Percentiles rank a stretch among this genome's conserved stretches.
phyloP scores from a whole-genome alignment of 768 basidiomycete species.

The Gloeostereum incarnatum region DNA sequence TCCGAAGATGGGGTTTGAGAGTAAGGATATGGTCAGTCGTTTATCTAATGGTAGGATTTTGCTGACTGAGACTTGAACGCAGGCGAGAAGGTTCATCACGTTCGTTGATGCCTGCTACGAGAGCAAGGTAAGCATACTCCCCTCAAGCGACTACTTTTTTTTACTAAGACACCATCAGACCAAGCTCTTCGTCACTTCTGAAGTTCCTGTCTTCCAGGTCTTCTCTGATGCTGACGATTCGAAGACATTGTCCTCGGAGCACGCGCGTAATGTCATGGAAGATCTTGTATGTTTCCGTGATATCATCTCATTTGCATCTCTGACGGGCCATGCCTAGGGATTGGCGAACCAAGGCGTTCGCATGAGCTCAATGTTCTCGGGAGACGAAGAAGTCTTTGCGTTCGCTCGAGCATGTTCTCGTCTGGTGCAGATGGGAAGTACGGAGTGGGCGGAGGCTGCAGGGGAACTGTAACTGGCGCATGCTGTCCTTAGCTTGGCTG shows the following conservation, averaged over 20 bases:
- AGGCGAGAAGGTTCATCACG: slow-evolving; percentile 94
- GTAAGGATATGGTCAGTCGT: slow-evolving; percentile 71
- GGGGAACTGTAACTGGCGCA: too few relatives aligned
- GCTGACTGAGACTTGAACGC: slow-evolving; percentile 2
- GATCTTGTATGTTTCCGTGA: slow-evolving; percentile 58
- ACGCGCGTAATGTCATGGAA: slow-evolving; percentile 92
- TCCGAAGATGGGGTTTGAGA: slow-evolving; percentile 77
- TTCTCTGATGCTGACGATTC: slow-evolving; percentile 66
- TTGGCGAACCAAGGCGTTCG: slow-evolving; percentile 71
- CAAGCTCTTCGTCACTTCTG: slow-evolving; percentile 85
- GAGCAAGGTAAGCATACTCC: slow-evolving; percentile 48
- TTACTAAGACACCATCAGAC: slow-evolving; percentile 36
- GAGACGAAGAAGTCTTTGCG: slow-evolving; percentile 96
- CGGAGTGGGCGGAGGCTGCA: slow-evolving; percentile 64
- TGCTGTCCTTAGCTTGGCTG: too few relatives aligned
- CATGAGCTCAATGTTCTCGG: slow-evolving; percentile 83
- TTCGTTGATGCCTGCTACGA: slow-evolving; percentile 97
- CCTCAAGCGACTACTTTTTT: slow-evolving; percentile 1
- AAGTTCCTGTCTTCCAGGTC: slow-evolving; percentile 84
- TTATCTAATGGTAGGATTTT: not conserved
- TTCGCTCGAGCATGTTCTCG: slow-evolving; percentile 91
- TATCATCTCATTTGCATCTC: slow-evolving; percentile 3
- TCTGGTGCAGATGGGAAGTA: slow-evolving; percentile 85
- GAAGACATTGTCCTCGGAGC: slow-evolving; percentile 49
- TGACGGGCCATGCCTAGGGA: too few relatives aligned